Evolutionary conservation across 176 grass and related monocot genomes (phyloP).

Genomic region (Triticum turgidum): DNA sequence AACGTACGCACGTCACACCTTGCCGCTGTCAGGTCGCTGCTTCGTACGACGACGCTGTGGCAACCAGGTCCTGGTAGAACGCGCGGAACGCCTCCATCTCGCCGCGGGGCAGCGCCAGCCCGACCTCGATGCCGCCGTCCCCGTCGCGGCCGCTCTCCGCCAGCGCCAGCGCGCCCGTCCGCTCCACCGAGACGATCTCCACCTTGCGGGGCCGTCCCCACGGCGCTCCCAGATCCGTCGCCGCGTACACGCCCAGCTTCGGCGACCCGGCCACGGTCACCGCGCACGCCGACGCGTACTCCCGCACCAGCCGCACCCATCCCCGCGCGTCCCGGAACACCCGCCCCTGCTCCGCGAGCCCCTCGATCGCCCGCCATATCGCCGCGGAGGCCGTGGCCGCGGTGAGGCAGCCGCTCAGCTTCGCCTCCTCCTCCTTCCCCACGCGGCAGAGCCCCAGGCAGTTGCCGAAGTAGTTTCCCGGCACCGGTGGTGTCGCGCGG

Average conservation of each 20-base stretch:
- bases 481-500: slow-evolving; percentile 41
- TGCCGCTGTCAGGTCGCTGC: no score
- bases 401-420: slow-evolving; percentile 2
- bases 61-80: slow-evolving; percentile 33
- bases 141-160: slow-evolving; percentile 48
- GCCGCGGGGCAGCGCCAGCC: slow-evolving; percentile 52
- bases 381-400: slow-evolving; percentile 29
- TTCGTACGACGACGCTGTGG: no score
- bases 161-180: slow-evolving; percentile 66
- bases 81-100: slow-evolving; percentile 62
- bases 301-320: slow-evolving; percentile 58
- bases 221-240: slow-evolving; percentile 45
- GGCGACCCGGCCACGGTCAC: slow-evolving; percentile 82
- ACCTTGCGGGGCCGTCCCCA: slow-evolving; percentile 58
- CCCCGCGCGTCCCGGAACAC: slow-evolving; percentile 41
- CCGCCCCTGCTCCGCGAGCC: slow-evolving; percentile 41
- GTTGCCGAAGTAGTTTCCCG: slow-evolving; percentile 69
- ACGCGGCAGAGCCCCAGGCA: slow-evolving; percentile 66
- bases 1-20: no score
- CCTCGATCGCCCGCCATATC: slow-evolving; percentile 62
- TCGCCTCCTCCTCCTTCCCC: background rate
- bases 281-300: slow-evolving; percentile 44
- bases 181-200: slow-evolving; percentile 62
- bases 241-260: slow-evolving; percentile 61
- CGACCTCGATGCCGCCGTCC: slow-evolving; percentile 79